These are phyloP conservation scores for Globisporangium lucens DNA, from an alignment of 352 stramenopile species.

Conservation along the genomic window DNA sequence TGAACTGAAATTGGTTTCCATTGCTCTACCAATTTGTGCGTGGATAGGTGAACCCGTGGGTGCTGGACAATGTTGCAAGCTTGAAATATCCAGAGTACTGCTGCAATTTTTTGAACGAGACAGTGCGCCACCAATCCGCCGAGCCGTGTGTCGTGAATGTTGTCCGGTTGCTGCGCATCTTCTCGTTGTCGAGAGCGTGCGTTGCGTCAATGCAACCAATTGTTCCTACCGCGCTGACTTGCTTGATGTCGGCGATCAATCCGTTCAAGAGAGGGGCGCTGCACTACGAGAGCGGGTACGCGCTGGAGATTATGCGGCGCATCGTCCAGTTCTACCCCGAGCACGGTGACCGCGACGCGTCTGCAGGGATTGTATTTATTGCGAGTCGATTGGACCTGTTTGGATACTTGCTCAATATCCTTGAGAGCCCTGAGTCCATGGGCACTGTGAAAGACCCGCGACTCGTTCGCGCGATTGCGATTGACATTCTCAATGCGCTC, in stretches of 20 bases:
- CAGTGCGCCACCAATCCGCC: conserved; percentile 52
- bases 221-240: conserved; percentile 51
- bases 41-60: conserved; percentile 56
- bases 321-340: conserved; percentile 69
- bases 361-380: conserved; percentile 69
- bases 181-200: conserved; percentile 52
- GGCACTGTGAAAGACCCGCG: conserved; percentile 61
- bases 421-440: conserved; percentile 56
- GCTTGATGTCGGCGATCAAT: conserved; percentile 50
- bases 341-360: conserved; percentile 55
- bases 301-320: conserved; percentile 71
- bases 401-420: conserved; percentile 67
- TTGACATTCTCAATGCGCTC: conserved; percentile 77
- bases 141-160: conserved; percentile 64
- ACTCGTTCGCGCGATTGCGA: conserved; percentile 59
- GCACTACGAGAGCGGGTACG: conserved; percentile 63
- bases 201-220: conserved; percentile 56
- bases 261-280: conserved; percentile 45
- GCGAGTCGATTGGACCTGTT: conserved; percentile 69
- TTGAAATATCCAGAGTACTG: conserved; percentile 67
- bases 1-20: not conserved
- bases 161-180: conserved; percentile 65
- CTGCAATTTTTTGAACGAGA: conserved; percentile 63
- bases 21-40: not conserved
- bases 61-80: conserved; percentile 49